Base-by-base conservation (phyloP, 495 filamentous ascomycete species). In the Aspergillus baeticus region DNA sequence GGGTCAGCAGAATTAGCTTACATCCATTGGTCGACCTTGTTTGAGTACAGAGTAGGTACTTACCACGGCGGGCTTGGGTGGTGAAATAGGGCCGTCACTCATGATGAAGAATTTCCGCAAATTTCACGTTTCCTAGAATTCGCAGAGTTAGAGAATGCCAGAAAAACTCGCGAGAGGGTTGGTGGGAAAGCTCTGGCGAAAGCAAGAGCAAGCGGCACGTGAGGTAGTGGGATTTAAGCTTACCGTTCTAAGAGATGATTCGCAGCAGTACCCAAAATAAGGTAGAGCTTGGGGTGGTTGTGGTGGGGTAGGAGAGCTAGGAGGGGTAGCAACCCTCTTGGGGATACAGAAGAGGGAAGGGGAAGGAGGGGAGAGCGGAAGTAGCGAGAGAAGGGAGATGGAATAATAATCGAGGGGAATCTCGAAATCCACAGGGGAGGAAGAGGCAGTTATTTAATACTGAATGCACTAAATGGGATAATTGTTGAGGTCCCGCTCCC, bases 41-140 rank as follows among this genome's bases (percentile, higher is more conserved):
- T 10, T 3, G 42, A 38, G 15, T 50, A 34, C 1, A 17, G 21
- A 15, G 22, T n/a, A 31, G 7, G 22, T 34, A 37, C 64, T 68
- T 74, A 95, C 91, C 74, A 92, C 90, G 4, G 83, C 77, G 66
- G 78, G 74, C 69, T 82, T 81, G 59, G 79, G 76, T 50, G 81
- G 74, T 51, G 69, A 65, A 55, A 78, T 69, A 17, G 67, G 68
- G 54, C 78, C 83, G 70, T 88, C 86, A 66, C 84, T 84, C 89
- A 94, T 93, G 62, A 55, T 72, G 59, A 52, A 33, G 54, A 38
- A 55, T 59, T 39, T 31, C 37, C 10, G 42, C 51, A 21, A 44
- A 54, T 54, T 48, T 47, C 36, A 47, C 11, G 13, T 15, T 17
- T 50, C 5, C 31, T 47, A 29, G 11, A 45, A 6, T 45, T n/a